Conservation (phyloP, 345 rosid genomes). For the Melaleuca quinquenervia region DNA sequence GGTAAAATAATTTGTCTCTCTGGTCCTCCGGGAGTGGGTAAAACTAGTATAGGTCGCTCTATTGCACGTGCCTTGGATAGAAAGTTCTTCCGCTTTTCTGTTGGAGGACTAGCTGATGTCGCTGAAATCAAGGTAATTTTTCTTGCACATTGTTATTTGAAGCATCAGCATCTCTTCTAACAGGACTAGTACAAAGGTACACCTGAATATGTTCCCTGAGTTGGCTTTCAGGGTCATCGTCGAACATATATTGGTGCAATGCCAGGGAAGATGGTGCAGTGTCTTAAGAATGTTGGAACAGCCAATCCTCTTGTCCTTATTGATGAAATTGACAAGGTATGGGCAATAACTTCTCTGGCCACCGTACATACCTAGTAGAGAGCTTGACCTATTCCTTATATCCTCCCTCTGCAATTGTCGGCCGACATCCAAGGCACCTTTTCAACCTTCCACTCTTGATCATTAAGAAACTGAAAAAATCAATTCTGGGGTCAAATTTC, state of each 20-base stretch:
- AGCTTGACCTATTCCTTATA: background rate
- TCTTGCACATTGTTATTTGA: background rate
- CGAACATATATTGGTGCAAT: conserved; percentile 97
- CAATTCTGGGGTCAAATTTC: background rate
- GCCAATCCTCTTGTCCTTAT: conserved; percentile 98
- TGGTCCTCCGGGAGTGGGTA: conserved; percentile 99
- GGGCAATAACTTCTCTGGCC: background rate
- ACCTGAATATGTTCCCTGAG: background rate
- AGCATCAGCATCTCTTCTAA: background rate
- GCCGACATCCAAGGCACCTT: background rate
- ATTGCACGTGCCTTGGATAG: conserved; percentile 95
- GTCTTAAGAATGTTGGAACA: conserved; percentile 95
- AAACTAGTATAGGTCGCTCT: conserved; percentile 98
- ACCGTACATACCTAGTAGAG: background rate
- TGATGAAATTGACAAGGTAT: conserved; percentile 98
- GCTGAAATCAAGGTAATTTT: conserved; percentile 92
- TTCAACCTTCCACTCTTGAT: background rate
- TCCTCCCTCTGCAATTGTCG: background rate
- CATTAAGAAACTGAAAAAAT: background rate
- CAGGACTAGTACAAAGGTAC: background rate
- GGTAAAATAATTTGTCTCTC: conserved; percentile 98
- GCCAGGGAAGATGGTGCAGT: conserved; percentile 99
- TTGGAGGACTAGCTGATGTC: conserved; percentile 96
- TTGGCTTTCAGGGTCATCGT: conserved; percentile 79
- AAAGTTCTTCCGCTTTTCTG: conserved; percentile 92